Conservation (phyloP, 805 yeast species). For the Suhomyces vadensis region DNA sequence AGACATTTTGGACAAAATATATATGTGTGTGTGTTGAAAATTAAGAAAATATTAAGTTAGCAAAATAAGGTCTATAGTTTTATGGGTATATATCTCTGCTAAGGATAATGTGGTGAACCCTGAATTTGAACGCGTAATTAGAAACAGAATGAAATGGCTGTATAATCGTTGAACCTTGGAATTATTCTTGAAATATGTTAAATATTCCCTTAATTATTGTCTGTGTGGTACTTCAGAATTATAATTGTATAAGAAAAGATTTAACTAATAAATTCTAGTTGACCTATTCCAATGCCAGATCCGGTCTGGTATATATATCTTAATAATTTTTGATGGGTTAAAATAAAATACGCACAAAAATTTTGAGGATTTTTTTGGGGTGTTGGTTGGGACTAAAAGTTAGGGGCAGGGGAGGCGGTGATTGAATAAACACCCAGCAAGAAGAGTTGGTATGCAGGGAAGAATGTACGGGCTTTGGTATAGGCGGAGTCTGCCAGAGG, state of each 20-base stretch:
- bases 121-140: background rate
- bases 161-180: background rate
- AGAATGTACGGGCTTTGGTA: background rate
- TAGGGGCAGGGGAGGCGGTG: background rate
- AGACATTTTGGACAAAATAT: background rate
- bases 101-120: background rate
- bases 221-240: background rate
- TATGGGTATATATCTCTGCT: background rate
- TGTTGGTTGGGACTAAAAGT: background rate
- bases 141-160: background rate
- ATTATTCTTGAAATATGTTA: background rate
- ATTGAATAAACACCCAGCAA: background rate
- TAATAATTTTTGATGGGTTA: slow-evolving; percentile 1
- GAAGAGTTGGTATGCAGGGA: background rate
- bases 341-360: slow-evolving; percentile 2
- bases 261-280: background rate
- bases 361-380: slow-evolving; percentile 1
- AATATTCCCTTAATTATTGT: background rate
- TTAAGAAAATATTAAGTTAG: background rate
- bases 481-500: no score
- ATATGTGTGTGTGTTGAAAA: background rate
- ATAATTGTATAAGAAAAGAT: background rate
- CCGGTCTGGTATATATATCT: background rate
- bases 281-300: background rate
- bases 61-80: background rate